Evolutionary conservation across 2,329 filamentous ascomycete species (phyloP).

Genomic region (Diaporthe velutina): DNA sequence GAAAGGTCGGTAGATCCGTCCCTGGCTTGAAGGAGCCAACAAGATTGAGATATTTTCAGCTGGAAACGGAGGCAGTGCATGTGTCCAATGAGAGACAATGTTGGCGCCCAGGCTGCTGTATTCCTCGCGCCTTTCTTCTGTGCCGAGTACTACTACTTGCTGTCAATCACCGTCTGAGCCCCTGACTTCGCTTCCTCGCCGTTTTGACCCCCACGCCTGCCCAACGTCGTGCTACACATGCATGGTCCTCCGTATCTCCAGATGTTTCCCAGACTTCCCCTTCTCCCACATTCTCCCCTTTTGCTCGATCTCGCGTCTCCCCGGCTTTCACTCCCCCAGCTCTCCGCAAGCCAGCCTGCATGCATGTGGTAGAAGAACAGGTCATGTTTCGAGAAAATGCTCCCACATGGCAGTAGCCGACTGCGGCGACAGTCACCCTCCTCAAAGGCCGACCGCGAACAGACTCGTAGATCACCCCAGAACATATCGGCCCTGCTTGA

Average conservation of each 20-base stretch:
- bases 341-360: constrained; percentile 42
- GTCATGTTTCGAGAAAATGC: constrained; percentile 21
- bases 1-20: constrained; percentile 23
- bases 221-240: background rate
- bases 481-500: constrained; percentile 5
- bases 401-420: constrained; percentile 19
- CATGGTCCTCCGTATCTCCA: constrained; percentile 18
- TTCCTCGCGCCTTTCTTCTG: constrained; percentile 5
- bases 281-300: constrained; percentile 20
- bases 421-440: constrained; percentile 6
- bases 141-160: background rate
- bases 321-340: constrained; percentile 40
- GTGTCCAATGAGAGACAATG: background rate
- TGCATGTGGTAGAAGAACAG: constrained; percentile 30
- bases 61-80: constrained; percentile 20
- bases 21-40: constrained; percentile 16
- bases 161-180: constrained; percentile 9
- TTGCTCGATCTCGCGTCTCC: constrained; percentile 30
- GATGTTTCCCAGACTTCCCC: constrained; percentile 14
- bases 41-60: constrained; percentile 26
- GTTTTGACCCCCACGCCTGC: constrained; percentile 3
- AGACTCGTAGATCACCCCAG: constrained; percentile 6
- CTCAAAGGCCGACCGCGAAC: background rate
- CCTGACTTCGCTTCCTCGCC: constrained; percentile 2
- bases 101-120: constrained; percentile 8